A percentile compares a stretch with the other conserved stretches of the same genome.
Evolutionary conservation across 495 filamentous ascomycete genomes (phyloP).

Genomic region (Penicillium longicatenatum): DNA sequence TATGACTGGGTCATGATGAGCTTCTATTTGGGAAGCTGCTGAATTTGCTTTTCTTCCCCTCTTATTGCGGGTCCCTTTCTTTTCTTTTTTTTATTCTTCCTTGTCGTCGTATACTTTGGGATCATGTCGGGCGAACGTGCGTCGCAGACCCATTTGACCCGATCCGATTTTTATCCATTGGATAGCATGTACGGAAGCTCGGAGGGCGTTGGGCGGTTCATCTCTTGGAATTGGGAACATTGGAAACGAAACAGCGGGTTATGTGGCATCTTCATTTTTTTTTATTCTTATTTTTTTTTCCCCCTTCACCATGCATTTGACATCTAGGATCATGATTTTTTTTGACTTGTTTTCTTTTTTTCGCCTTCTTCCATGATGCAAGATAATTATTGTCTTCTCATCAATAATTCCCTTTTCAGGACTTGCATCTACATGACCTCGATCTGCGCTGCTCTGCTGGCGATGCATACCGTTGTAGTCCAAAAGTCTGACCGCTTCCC

Average conservation of each 20-base stretch:
- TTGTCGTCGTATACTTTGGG: background rate
- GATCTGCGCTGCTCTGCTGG: conserved; percentile 18
- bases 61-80: background rate
- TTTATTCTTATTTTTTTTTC: no score
- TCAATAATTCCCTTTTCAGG: background rate
- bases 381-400: no score
- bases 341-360: background rate
- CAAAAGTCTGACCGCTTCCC: conserved; percentile 16
- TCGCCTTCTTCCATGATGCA: background rate
- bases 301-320: background rate
- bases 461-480: conserved; percentile 18
- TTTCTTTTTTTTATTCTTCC: conserved; percentile 1
- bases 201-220: conserved; percentile 10
- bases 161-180: conserved; percentile 9
- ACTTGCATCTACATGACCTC: background rate
- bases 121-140: conserved; percentile 4
- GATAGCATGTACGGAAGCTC: conserved; percentile 7
- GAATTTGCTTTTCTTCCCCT: background rate
- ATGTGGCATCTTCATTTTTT: background rate
- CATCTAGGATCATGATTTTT: conserved; percentile 3
- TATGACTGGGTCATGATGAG: conserved; percentile 1
- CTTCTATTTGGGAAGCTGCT: conserved; percentile 3
- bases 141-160: conserved; percentile 6
- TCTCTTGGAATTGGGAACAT: background rate
- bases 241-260: background rate